phyloP scores from a whole-genome alignment of 768 basidiomycete species.

The Tulasnella sp. region DNA sequence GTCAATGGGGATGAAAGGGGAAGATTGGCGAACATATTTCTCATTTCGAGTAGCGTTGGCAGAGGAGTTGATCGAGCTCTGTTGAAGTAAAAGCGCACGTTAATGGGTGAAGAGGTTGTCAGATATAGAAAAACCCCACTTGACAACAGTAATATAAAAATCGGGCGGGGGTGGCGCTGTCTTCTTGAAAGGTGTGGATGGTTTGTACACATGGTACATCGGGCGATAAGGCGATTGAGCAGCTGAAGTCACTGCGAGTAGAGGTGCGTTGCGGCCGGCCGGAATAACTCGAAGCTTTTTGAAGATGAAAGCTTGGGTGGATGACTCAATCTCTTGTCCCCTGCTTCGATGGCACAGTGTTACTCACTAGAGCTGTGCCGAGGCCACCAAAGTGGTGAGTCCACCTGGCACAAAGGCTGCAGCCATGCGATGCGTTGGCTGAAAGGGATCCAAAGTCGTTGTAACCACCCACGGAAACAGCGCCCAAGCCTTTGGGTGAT shows the following conservation, averaged over 20 bases:
- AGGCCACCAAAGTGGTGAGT: not conserved
- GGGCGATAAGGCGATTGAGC: slow-evolving; percentile 53
- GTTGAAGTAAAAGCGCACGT: not conserved
- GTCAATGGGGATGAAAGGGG: slow-evolving; percentile 47
- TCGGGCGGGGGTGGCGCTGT: slow-evolving; percentile 68
- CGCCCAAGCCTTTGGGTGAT: not conserved
- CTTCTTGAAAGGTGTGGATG: slow-evolving; percentile 72
- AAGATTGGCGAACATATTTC: slow-evolving; percentile 54
- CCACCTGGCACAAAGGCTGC: slow-evolving; percentile 24
- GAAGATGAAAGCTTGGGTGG: slow-evolving; percentile 50
- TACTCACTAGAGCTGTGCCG: not conserved
- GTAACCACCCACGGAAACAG: slow-evolving; percentile 18
- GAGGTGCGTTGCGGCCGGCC: slow-evolving; percentile 44
- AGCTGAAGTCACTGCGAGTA: slow-evolving; percentile 28
- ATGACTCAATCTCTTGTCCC: not conserved
- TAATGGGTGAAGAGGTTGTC: not conserved
- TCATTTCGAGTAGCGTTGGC: slow-evolving; percentile 70
- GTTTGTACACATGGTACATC: slow-evolving; percentile 89
- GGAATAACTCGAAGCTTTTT: slow-evolving; percentile 59
- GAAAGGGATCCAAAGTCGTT: slow-evolving; percentile 27
- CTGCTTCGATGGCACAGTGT: not conserved
- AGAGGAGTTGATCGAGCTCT: slow-evolving; percentile 77
- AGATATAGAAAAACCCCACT: slow-evolving; percentile 39
- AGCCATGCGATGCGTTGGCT: slow-evolving; percentile 27
- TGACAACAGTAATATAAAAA: slow-evolving; percentile 74